phyloP scores from a whole-genome alignment of 495 filamentous ascomycete species.

The Antarctomyces pellizariae region DNA sequence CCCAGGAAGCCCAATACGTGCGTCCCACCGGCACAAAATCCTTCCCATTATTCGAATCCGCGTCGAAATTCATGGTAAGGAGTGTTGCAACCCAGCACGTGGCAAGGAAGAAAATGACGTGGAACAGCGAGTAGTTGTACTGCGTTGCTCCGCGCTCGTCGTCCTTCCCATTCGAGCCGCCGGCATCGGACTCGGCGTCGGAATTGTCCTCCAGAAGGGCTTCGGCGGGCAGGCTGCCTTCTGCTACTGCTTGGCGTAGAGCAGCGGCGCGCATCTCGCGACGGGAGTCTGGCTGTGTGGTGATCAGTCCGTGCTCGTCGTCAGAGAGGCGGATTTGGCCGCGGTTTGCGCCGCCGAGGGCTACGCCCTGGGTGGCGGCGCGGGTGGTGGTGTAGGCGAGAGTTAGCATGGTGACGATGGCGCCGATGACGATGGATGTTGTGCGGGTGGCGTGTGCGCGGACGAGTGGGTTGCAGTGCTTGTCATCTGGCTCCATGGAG shows the following conservation, averaged over 20 bases:
- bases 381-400: conserved; percentile 95
- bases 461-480: conserved; percentile 78
- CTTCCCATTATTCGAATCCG: conserved; percentile 21
- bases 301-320: conserved; percentile 75
- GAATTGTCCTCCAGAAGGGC: conserved; percentile 66
- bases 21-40: conserved; percentile 81
- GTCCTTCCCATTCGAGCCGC: conserved; percentile 38
- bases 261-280: conserved; percentile 84
- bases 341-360: conserved; percentile 43
- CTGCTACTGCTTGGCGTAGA: conserved; percentile 75
- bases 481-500: conserved; percentile 94
- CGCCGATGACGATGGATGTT: conserved; percentile 71
- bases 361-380: conserved; percentile 83
- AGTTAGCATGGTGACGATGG: conserved; percentile 88
- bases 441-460: conserved; percentile 77
- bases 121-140: conserved; percentile 93
- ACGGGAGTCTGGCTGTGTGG: conserved; percentile 55
- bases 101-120: conserved; percentile 90
- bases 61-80: conserved; percentile 61
- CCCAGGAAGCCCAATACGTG: conserved; percentile 96
- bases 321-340: conserved; percentile 28
- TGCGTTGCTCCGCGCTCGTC: conserved; percentile 78
- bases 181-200: conserved; percentile 31
- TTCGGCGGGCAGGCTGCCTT: conserved; percentile 74
- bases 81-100: conserved; percentile 91